These are phyloP conservation scores for Kodamaea arcana DNA, from an alignment of 1,139 yeast species.

Conservation along the genomic window DNA sequence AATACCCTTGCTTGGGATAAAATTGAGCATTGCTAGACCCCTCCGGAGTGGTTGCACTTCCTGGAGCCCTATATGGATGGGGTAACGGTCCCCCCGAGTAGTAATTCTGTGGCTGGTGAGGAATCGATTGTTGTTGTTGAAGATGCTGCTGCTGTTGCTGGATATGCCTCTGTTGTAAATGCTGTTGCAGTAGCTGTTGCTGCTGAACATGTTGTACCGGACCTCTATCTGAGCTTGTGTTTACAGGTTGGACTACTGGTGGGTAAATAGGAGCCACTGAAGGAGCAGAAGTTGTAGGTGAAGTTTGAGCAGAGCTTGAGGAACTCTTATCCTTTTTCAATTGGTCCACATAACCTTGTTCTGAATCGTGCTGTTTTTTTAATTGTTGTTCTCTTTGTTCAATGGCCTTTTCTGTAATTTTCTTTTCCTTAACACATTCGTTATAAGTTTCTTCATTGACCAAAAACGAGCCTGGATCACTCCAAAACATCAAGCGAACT, in stretches of 20 bases:
- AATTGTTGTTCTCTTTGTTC: conserved; percentile 24
- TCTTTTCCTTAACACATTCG: conserved; percentile 37
- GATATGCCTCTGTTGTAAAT: conserved; percentile 4
- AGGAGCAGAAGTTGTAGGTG: conserved; percentile 3
- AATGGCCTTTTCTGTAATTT: conserved; percentile 33
- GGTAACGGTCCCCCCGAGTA: conserved; percentile 11
- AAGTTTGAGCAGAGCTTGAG: conserved; percentile 2
- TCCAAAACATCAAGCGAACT: conserved; percentile 49
- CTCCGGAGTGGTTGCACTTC: not conserved
- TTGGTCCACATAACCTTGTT: conserved; percentile 13
- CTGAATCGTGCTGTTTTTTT: conserved; percentile 12
- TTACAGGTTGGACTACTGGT: conserved; percentile 3
- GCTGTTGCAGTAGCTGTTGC: conserved; percentile 5
- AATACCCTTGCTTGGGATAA: conserved; percentile 15
- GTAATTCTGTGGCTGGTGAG: conserved; percentile 8
- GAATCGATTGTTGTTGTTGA: conserved; percentile 5
- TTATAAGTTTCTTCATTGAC: conserved; percentile 43
- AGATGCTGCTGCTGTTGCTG: conserved; percentile 4
- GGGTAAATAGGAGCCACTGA: conserved; percentile 3
- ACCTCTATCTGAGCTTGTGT: conserved; percentile 1
- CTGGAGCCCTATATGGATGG: conserved; percentile 9
- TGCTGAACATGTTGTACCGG: conserved; percentile 5
- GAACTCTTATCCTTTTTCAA: conserved; percentile 9
- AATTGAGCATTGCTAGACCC: conserved; percentile 8
- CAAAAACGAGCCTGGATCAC: conserved; percentile 56